Evolutionary conservation across 257 asterid species (phyloP).

Genomic region (Coffea eugenioides): DNA sequence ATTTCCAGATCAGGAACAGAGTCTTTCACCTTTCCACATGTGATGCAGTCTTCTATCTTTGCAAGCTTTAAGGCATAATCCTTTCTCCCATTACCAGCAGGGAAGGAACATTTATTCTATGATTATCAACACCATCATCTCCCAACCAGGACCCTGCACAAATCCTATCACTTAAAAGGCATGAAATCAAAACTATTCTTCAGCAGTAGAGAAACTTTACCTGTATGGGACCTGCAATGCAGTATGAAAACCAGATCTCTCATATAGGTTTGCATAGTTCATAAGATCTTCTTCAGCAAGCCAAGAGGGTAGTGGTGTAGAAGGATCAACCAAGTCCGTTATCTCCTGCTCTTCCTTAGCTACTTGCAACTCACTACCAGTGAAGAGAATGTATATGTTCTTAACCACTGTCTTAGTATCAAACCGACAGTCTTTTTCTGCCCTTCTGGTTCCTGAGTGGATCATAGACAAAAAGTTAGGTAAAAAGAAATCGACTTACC

Average conservation of each 20-base stretch:
- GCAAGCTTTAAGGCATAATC: constrained; percentile 33
- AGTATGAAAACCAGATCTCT: constrained; percentile 40
- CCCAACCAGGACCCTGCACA: constrained; percentile 23
- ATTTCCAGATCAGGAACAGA: constrained; percentile 42
- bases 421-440: constrained; percentile 60
- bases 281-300: constrained; percentile 36
- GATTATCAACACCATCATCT: constrained; percentile 19
- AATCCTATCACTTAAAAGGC: not conserved
- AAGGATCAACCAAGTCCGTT: constrained; percentile 47
- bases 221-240: constrained; percentile 43
- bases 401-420: constrained; percentile 51
- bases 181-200: not conserved
- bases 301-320: constrained; percentile 38
- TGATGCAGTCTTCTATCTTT: constrained; percentile 27
- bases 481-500: constrained; percentile 2
- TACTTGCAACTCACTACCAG: constrained; percentile 46
- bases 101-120: constrained; percentile 34
- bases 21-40: constrained; percentile 38
- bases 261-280: constrained; percentile 23
- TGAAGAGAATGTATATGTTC: constrained; percentile 56
- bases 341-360: constrained; percentile 56
- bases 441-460: constrained; percentile 25
- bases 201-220: constrained; percentile 12
- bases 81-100: constrained; percentile 51
- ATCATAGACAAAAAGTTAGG: not conserved